Evolutionary conservation across 1,284 basidiomycete genomes (phyloP).

Genomic region (Ustilago vetiveriae): DNA sequence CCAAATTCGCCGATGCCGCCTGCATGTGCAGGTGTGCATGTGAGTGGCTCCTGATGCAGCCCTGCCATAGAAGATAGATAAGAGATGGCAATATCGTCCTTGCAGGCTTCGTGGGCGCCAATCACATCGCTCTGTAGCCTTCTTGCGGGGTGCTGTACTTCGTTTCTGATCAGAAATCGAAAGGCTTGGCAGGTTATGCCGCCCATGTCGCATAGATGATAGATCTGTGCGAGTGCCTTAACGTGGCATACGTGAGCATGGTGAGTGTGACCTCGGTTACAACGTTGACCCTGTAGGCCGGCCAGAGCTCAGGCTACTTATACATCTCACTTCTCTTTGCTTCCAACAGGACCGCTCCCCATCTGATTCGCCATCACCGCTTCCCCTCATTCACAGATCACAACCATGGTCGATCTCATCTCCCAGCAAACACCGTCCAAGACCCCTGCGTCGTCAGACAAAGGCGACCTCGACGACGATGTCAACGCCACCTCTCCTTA

Average conservation of each 20-base stretch:
- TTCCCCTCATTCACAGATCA: not conserved
- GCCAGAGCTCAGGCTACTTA: no score
- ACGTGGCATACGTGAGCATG: no score
- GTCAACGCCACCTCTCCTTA: conserved; percentile 3
- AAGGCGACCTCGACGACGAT: conserved; percentile 3
- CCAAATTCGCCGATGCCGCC: not conserved
- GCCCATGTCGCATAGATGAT: no score
- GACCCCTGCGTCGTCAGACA: conserved; percentile 3
- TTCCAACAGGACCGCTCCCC: not conserved
- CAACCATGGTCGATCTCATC: conserved; percentile 5
- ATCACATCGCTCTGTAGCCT: not conserved
- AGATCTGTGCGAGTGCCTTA: no score
- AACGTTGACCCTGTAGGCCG: no score
- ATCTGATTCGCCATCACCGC: not conserved
- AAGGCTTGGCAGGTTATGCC: no score
- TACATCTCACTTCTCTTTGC: no score
- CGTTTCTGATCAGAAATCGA: not conserved
- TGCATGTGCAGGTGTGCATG: not conserved
- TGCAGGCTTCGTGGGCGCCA: not conserved
- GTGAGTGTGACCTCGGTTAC: no score
- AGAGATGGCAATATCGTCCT: not conserved
- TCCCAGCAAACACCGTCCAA: not conserved
- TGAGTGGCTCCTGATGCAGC: not conserved
- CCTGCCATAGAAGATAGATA: not conserved
- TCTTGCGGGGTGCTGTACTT: not conserved